Evolutionary conservation across 2,329 filamentous ascomycete species (phyloP).

Genomic region (Bipolaris sorokiniana): DNA sequence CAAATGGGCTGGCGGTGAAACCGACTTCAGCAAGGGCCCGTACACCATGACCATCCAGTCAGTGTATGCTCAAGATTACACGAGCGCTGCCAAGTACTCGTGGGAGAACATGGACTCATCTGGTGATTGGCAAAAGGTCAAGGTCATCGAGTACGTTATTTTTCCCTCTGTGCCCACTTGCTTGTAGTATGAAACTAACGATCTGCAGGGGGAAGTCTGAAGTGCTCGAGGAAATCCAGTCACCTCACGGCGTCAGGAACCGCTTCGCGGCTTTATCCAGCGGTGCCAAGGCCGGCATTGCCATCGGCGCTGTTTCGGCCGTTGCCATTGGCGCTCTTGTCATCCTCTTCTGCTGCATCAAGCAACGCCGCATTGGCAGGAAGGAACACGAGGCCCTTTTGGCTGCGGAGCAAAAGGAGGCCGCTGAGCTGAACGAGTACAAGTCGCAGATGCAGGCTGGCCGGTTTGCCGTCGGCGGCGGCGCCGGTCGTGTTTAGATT

Average conservation of each 20-base stretch:
- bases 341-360: conserved; percentile 48
- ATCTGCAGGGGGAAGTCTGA: conserved; percentile 43
- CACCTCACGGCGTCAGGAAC: conserved; percentile 45
- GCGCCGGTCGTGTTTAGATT: conserved; percentile 20
- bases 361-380: conserved; percentile 47
- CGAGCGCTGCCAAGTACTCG: conserved; percentile 67
- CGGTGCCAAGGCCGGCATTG: conserved; percentile 45
- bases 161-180: not conserved
- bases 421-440: conserved; percentile 44
- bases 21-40: conserved; percentile 69
- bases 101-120: conserved; percentile 53
- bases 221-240: conserved; percentile 43
- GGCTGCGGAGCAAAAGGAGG: conserved; percentile 47
- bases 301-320: conserved; percentile 36
- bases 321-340: conserved; percentile 33
- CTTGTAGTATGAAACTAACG: conserved; percentile 16
- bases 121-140: conserved; percentile 56
- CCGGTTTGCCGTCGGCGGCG: conserved; percentile 28
- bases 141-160: conserved; percentile 50
- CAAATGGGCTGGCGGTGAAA: conserved; percentile 70
- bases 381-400: conserved; percentile 41
- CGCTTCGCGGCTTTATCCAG: conserved; percentile 44
- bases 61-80: conserved; percentile 62
- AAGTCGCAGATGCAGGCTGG: conserved; percentile 38
- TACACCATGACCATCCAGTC: conserved; percentile 78